Conservation (phyloP, 139 green algal genomes). For the Trebouxia sp. region DNA sequence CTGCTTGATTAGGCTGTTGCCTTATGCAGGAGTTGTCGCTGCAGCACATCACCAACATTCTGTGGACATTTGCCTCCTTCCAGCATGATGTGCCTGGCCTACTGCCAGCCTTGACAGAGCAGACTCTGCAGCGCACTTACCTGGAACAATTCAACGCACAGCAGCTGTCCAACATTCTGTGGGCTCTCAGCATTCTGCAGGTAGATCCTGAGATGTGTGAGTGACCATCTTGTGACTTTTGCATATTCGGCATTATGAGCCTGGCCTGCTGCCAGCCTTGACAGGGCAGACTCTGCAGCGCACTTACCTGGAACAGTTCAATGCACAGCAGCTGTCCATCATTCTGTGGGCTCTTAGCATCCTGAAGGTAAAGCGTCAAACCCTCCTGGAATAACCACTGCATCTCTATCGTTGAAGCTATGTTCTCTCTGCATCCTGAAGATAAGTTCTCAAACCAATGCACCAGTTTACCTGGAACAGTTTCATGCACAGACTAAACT, state of each 20-base stretch:
- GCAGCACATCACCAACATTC: constrained; percentile 61
- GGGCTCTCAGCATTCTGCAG: constrained; percentile 53
- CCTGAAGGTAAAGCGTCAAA: constrained; percentile 7
- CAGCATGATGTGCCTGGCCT: constrained; percentile 26
- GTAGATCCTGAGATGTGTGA: no score
- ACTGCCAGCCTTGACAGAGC: neutral
- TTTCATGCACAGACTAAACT: no score
- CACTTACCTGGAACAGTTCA: constrained; percentile 39
- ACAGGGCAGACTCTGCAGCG: constrained; percentile 32
- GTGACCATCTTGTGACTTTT: neutral
- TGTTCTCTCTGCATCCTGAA: no score
- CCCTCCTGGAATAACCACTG: no score
- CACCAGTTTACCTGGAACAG: no score
- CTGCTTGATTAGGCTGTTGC: neutral
- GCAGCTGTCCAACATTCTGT: constrained; percentile 65
- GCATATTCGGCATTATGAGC: neutral
- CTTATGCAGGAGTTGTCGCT: constrained; percentile 40
- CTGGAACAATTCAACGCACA: constrained; percentile 47
- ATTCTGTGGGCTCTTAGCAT: constrained; percentile 61
- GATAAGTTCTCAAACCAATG: no score
- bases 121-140: constrained; percentile 32
- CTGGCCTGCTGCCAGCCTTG: neutral
- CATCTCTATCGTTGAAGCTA: neutral
- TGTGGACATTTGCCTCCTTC: constrained; percentile 48
- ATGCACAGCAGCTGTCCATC: constrained; percentile 61